Evolutionary conservation across 2,329 filamentous ascomycete genomes (phyloP).

Genomic region (Fusarium chaquense): DNA sequence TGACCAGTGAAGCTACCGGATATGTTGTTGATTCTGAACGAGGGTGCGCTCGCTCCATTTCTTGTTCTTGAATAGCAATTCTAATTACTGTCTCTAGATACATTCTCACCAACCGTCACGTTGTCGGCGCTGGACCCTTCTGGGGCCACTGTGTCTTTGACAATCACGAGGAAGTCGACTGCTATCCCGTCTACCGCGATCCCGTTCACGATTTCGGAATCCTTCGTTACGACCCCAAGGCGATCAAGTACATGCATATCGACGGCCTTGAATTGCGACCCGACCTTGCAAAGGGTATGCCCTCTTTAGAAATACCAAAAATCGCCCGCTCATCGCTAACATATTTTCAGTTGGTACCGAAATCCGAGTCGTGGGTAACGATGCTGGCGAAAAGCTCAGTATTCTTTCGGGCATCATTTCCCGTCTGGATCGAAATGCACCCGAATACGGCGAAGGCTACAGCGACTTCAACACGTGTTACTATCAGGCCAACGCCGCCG

Average conservation of each 20-base stretch:
- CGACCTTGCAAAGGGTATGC: conserved; percentile 78
- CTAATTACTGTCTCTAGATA: conserved; percentile 60
- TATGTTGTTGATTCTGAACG: conserved; percentile 96
- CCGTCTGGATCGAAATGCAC: conserved; percentile 93
- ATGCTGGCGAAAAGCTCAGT: conserved; percentile 97
- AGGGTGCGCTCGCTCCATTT: conserved; percentile 67
- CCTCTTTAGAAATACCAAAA: neutral
- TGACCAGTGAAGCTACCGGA: conserved; percentile 95
- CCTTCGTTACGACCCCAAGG: conserved; percentile 92
- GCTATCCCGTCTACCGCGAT: conserved; percentile 95
- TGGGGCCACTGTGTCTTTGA: conserved; percentile 99
- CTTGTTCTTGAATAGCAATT: neutral
- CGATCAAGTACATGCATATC: conserved; percentile 97
- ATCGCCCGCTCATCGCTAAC: conserved; percentile 31
- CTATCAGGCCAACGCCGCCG: conserved; percentile 96
- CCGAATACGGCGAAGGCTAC: conserved; percentile 97
- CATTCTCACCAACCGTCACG: conserved; percentile 90
- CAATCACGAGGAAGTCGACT: conserved; percentile 97
- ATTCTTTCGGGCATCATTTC: conserved; percentile 98
- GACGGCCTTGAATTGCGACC: conserved; percentile 83
- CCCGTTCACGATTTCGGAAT: conserved; percentile 99
- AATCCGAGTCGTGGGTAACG: conserved; percentile 97
- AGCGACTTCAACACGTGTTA: conserved; percentile 97
- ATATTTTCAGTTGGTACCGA: conserved; percentile 78
- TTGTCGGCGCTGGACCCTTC: conserved; percentile 94